Evolutionary conservation across 106 monocot genomes (phyloP), one percentile per base, ranked within the genome.

Genomic region (Phalaenopsis equestris): DNA sequence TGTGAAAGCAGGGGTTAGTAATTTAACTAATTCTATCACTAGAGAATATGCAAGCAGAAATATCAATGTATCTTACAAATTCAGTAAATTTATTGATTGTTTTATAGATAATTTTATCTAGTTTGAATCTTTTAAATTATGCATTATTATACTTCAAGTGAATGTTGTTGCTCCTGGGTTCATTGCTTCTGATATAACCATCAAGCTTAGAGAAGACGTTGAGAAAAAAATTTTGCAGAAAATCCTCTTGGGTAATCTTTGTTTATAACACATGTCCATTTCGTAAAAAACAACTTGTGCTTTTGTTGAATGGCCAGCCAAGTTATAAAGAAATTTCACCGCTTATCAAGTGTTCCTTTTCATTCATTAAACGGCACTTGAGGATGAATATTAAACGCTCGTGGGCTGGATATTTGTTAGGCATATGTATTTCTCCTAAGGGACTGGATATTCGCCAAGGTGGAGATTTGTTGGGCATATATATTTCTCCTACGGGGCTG

Each of bases 141-240:
- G 16, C 47, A 56, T 67, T 12, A 8, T 81, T 42, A n/a, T 75
- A 24, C 21, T 39, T 83, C 75, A 95, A 92, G 95, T 90, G 7
- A 95, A 95, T 88, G 92, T 92, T 83, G 74, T 95, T 78, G 95
- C 95, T 61, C 95, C 92, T 80, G 95, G 95, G 56, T 95, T 92
- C 67, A 90, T 95, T 84, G 84, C 87, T 41, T 95, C 95, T 82
- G 90, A 95, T 76, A 92, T 95, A 92, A 95, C 90, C 74, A 75
- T 89, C 21, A 90, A 86, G 58, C 89, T 92, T 67, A 83, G 89
- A 55, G 90, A 84, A 42, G 89, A 95, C 23, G 39, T 95, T 57
- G 92, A 95, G 78, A 89, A 87, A 79, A 95, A 92, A 79, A 82
- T 90, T 15, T 75, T 92, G 73, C 56, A 76, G n/a, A 80, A 67